A percentile compares a stretch with the other conserved stretches of the same genome.
Evolutionary conservation across 1,139 yeast species (phyloP).

Genomic region (Kodamaea alishanica): DNA sequence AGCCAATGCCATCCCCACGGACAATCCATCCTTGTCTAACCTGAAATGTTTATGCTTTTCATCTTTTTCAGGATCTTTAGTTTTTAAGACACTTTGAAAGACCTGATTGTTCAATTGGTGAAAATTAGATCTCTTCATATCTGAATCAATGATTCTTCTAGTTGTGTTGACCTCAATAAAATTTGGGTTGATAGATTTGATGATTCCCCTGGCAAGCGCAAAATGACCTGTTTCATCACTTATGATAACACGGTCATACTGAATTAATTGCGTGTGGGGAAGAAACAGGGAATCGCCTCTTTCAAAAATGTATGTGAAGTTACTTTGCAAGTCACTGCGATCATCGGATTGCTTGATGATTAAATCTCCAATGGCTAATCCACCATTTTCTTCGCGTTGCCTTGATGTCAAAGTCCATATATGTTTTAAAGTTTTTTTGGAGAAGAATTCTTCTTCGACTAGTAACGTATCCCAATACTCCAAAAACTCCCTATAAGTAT

Average conservation of each 20-base stretch:
- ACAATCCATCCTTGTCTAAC: conserved; percentile 77
- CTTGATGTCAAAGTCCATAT: conserved; percentile 65
- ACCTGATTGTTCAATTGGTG: conserved; percentile 44
- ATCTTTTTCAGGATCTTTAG: conserved; percentile 1
- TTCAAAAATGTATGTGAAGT: conserved; percentile 33
- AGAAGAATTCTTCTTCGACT: conserved; percentile 68
- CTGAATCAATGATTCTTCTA: conserved; percentile 49
- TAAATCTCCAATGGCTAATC: conserved; percentile 55
- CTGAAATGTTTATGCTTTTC: conserved; percentile 43
- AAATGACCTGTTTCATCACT: conserved; percentile 83
- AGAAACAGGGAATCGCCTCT: conserved; percentile 13
- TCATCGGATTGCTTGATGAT: conserved; percentile 31
- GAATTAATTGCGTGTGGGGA: conserved; percentile 42
- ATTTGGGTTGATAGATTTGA: conserved; percentile 41
- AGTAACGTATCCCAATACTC: conserved; percentile 70
- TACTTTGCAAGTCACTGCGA: conserved; percentile 17
- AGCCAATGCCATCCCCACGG: conserved; percentile 71
- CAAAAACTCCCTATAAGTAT: conserved; percentile 50
- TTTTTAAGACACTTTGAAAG: conserved; percentile 42
- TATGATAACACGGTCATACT: conserved; percentile 57
- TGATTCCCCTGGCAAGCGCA: conserved; percentile 63
- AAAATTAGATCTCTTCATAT: conserved; percentile 39
- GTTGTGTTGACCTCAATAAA: conserved; percentile 43
- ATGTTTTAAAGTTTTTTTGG: conserved; percentile 53
- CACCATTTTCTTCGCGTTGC: conserved; percentile 57